Evolutionary conservation across 495 filamentous ascomycete species (phyloP), one percentile per base, ranked within the genome.

Genomic region (Acidomyces sp.): DNA sequence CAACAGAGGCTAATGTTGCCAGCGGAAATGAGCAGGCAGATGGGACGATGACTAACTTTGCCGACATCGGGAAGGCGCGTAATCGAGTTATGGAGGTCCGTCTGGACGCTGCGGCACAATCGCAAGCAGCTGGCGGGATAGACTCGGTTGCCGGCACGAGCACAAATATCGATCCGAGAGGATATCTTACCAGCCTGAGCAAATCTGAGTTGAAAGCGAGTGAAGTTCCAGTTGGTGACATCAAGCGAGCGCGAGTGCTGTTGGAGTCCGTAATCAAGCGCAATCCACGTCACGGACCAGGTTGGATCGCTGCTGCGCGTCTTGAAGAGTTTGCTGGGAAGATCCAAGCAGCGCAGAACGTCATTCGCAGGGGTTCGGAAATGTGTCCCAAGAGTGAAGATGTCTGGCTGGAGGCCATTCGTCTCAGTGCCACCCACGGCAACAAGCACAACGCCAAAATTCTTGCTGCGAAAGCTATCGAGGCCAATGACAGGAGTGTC

Each of bases 41-140:
- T 53, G 87, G 88, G 2, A 88, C 83, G 2, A 85, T 93, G 71
- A 96, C 88, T 12, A 93, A 97, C 55, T 97, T 97, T 54, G 85
- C 86, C n/a, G 79, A 94, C 54, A 95, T 99, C 46, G 90, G 92
- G 54, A 84, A 85, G 24, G 90, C 90, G 28, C 75, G 88, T 63
- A 83, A 93, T 61, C 93, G 88, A 56, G 88, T 93, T 3, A 71
- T 99, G 15, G 74, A 90, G 52, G 90, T 93, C 9, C 72, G 82
- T 37, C 71, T 99, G 6, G 90, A 96, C 51, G 82, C 92, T 57
- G 85, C 85, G 27, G 86, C 84, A 7, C 67, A 77, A 37, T 80
- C 68, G 20, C 48, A 49, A n/a, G 65, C 64, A 28, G 75, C 74
- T 9, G 13, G 20, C 10, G 71, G 72, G 11, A 72, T 71, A n/a